Base-by-base conservation (phyloP, 345 rosid species). In the Eucalyptus leucophloia region DNA sequence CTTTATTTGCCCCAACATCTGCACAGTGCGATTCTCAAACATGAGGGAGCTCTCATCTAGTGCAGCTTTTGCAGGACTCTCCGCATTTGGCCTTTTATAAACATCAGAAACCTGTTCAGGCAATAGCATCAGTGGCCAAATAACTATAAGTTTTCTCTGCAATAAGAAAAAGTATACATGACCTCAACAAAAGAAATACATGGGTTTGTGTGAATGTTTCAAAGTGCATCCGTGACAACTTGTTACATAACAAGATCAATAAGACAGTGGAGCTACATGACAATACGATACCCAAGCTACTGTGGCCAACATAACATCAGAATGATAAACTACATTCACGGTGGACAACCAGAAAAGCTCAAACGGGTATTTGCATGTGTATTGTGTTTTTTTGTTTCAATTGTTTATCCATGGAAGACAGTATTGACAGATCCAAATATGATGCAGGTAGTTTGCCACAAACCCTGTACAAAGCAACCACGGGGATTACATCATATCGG, bases 1-100 rank as follows among this genome's bases (percentile, higher is more conserved):
- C 93, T 91, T 97, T 93, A 98, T 97, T 92, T 97, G 99, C 90
- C 99, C 99, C 90, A 98, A 93, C 93, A 98, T 90, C 90, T 97
- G 99, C 88, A 96, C 94, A 89, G 94, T 95, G 91, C 93, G 95
- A 89, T 90, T 93, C 92, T 98, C 99, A 93, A 94, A 91, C 90
- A 94, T 90, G 67, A 92, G 94, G 15, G 94, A 91, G 67, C 93
- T 92, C 92, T 98, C 99, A 89, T 95, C 98, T 69, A 92, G 88
- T 83, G 93, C 95, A 92, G 94, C 93, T 94, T 95, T 97, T 88
- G 96, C 97, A 69, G 98, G 99, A 91, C 98, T 96, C 86, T 96
- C 99, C 82, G 89, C 91, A 93, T 88, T 94, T 89, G 96, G 91
- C 89, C 97, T 95, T 92, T 96, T 96, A 93, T 95, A 97, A 95